Base-by-base conservation (phyloP, 2,329 filamentous ascomycete species). In the Scedosporium boydii region DNA sequence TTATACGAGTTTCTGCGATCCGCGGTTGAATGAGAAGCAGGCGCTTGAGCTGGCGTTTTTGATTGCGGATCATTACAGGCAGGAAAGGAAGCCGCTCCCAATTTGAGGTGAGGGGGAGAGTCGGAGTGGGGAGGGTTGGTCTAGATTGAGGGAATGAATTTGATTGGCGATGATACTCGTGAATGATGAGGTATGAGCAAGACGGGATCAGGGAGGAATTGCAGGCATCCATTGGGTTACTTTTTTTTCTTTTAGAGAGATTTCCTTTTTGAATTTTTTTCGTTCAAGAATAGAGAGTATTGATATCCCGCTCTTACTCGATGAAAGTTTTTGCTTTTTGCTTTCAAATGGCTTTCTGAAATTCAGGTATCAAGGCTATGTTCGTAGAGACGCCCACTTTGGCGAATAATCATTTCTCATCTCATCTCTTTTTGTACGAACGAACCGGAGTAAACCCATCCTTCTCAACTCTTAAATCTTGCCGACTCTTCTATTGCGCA, bases 1-100 rank as follows among this genome's bases (percentile, higher is more conserved):
- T 70, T 99, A 99, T 76, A 96, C 92, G 4, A 96, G 89, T 44
- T 98, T 93, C 79, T 99, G 95, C 74, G 95, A 99, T 73, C 95
- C 95, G 4, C 79, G 95, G 26, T 78, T 99, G 67, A 99, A 99
- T 71, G 95, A 98, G 82, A 97, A 98, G 78, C 95, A 99, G 79
- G 93, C 95, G 0, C 81, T 99, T 14, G 95, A 99, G 78, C 76
- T 98, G 73, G 93, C 95, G 0, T 99, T 99, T 74, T 76, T 98
- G 70, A 88, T 99, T 58, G 95, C 95, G 0, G 91, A 91, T 4
- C 90, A 93, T 70, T 95, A 80, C 66, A 77, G 82, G 1, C 71
- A 73, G 60, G 71, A 77, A 63, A 66, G 70, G 23, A 69, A 69
- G 48, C 66, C 66, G 16, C 53, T 51, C 46, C 10, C 16, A n/a